Evolutionary conservation across 768 basidiomycete species (phyloP), one percentile per base, ranked within the genome.

Genomic region (Mycena rebaudengoi): DNA sequence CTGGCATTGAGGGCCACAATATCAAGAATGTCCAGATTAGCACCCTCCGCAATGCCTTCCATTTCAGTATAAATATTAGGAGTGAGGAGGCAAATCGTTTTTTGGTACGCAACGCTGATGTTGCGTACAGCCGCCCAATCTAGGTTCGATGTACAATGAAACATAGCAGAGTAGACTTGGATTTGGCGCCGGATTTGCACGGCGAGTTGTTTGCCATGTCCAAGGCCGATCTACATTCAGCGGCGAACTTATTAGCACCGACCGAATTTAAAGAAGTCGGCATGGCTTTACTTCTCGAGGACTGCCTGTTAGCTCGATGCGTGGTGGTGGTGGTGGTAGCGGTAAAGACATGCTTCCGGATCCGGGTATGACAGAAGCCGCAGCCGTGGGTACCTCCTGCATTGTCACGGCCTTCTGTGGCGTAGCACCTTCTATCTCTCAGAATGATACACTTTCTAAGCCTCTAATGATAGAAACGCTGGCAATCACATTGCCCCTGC

Each of bases 1-100:
- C 76, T 64, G 10, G 73, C 71, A 59, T 78, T 78, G n/a, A 78
- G 68, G 3, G 75, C 76, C 26, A 78, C 55, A 57, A 78, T 74
- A 56, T 78, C 76, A 7, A 73, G 62, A 10, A 73, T 29, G 20
- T 72, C 75, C 8, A 74, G 51, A 7, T 45, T 50, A 3, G 74
- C 70, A 10, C 75, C 75, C 49, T 74, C 73, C 12, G 74, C 73
- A 49, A 76, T 75, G 8, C 75, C 76, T 14, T 60, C 62, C 67
- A 78, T 76, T 61, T 78, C 76, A 43, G 73, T 67, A 10, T 72
- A 69, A 6, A 76, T 63, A 25, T 74, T 69, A 0, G 75, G 75
- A 3, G 71, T 69, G 21, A 73, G 68, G 26, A 35, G 52, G 12
- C 43, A 44, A 40, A 78, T 69, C n/a, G 69, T 67, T 1, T 48